These are phyloP conservation scores for Xylaria sp. DNA, from an alignment of 2,329 filamentous ascomycete species.

Conservation along the genomic window DNA sequence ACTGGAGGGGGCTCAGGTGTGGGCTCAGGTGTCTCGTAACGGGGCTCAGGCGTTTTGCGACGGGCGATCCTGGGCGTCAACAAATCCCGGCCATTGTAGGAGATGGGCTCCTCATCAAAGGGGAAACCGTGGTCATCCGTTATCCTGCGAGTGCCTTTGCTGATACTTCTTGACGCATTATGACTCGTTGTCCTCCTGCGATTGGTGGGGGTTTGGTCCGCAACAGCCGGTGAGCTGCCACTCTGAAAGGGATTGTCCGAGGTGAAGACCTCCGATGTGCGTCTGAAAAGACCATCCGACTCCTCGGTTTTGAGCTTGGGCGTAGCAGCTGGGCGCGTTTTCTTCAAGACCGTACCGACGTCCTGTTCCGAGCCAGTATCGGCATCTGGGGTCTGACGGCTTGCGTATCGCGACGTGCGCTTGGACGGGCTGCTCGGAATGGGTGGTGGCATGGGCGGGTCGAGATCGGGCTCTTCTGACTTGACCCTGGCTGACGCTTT, in stretches of 20 bases:
- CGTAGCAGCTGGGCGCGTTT: constrained; percentile 52
- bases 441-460: constrained; percentile 49
- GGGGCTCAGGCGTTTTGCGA: constrained; percentile 48
- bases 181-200: constrained; percentile 61
- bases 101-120: constrained; percentile 62
- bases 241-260: constrained; percentile 94
- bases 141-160: constrained; percentile 56
- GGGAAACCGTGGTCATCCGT: constrained; percentile 59
- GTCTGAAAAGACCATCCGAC: constrained; percentile 56
- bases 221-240: constrained; percentile 71
- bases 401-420: constrained; percentile 63
- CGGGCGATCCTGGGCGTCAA: constrained; percentile 56
- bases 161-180: constrained; percentile 53
- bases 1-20: constrained; percentile 54
- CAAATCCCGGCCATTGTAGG: constrained; percentile 68
- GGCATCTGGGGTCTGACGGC: constrained; percentile 65
- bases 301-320: constrained; percentile 67
- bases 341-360: constrained; percentile 43
- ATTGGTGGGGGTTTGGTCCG: constrained; percentile 58
- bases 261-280: constrained; percentile 72
- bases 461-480: constrained; percentile 60
- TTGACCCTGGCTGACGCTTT: constrained; percentile 64
- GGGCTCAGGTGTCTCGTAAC: constrained; percentile 48
- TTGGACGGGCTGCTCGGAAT: constrained; percentile 61
- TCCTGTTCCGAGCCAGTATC: constrained; percentile 59